Evolutionary conservation across 2,329 filamentous ascomycete genomes (phyloP), one percentile per base, ranked within the genome.

Genomic region (Xylaria arbuscula): DNA sequence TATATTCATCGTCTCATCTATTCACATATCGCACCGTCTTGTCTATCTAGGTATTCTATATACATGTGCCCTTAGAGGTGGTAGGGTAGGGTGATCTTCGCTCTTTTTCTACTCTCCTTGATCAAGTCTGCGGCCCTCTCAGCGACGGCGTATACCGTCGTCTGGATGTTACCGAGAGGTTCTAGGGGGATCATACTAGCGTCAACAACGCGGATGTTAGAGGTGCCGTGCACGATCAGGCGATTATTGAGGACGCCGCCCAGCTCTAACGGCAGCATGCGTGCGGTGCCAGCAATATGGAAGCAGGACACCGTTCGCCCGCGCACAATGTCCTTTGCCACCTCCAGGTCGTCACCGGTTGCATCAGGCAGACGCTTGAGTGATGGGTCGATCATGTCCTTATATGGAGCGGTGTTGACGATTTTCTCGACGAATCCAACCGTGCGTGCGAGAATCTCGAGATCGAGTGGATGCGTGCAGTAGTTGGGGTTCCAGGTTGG

Each of bases 401-500:
- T 76, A 63, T 86, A 81, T 0, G 83, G 81, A 0, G 77, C 73
- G 51, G 82, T 79, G 19, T 69, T 85, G 17, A 69, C 67, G 50
- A 76, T 64, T 66, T 70, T 70, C 65, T 75, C 82, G 38, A 84
- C 80, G 64, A 84, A 81, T 47, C 81, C 82, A 6, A 83, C 79
- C 10, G 79, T 81, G 32, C 80, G 78, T 1, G 79, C 81, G 24
- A 87, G 81, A 36, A 76, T 82, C 77, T 88, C 87, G 56, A 89
- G 74, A 72, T 90, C 88, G 32, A 88, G 81, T 4, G 86, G 84
- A 70, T 88, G 78, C 5, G 82, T 82, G 73, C 89, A 84, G 79
- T 84, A 89, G 32, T 83, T 82, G 19, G 86, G 86, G 69, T 90
- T 84, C 72, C 89, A 87, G 6, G 83, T 79, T 0, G 85, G 83